phyloP scores from a whole-genome alignment of 148 eudicot genomes.

The Beta vulgaris region DNA sequence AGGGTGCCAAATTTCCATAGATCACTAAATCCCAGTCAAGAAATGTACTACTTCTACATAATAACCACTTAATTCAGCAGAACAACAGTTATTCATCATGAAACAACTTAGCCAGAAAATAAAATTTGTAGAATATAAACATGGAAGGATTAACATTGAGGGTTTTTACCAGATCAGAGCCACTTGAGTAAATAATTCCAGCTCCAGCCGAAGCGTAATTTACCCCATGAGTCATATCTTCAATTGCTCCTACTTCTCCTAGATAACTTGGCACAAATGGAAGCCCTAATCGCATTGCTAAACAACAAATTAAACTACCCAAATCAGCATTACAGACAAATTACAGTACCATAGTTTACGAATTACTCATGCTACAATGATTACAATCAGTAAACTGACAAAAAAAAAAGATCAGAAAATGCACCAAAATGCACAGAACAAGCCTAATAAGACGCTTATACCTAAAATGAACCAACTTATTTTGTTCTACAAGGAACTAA shows the following conservation, averaged over 20 bases:
- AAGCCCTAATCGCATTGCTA: conserved; percentile 73
- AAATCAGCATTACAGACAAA: neutral
- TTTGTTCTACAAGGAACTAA: too few relatives aligned
- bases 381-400: neutral
- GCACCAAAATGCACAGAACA: neutral
- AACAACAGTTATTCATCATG: neutral
- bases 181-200: conserved; percentile 86
- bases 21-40: neutral
- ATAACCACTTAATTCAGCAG: neutral
- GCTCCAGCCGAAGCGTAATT: conserved; percentile 98
- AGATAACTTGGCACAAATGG: conserved; percentile 87
- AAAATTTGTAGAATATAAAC: neutral
- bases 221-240: conserved; percentile 78
- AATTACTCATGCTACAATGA: too few relatives aligned
- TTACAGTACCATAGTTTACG: too few relatives aligned
- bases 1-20: neutral
- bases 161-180: conserved; percentile 71
- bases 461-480: too few relatives aligned
- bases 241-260: conserved; percentile 55
- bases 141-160: neutral
- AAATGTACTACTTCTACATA: neutral
- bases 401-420: neutral
- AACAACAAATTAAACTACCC: conserved; percentile 5
- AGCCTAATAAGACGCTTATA: neutral
- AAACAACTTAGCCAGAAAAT: neutral